These are phyloP conservation scores for Cyclotella sp. DNA, from an alignment of 108 stramenopile species.

Conservation along the genomic window DNA sequence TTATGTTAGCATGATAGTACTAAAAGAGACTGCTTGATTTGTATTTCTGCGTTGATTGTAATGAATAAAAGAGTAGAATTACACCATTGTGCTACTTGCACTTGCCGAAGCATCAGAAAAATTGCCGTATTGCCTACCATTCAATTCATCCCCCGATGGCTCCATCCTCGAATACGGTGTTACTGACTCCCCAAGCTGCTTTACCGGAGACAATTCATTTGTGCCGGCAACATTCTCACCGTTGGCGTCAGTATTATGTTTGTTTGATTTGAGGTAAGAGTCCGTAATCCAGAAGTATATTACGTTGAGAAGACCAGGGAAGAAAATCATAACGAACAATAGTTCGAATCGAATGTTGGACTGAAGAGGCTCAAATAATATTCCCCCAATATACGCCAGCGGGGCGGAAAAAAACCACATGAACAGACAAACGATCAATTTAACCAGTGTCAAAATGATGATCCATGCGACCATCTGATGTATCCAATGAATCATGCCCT, in stretches of 20 bases:
- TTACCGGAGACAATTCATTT: slow-evolving; percentile 37
- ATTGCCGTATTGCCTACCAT: slow-evolving; percentile 11
- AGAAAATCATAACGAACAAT: slow-evolving; percentile 93
- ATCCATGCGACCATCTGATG: slow-evolving; percentile 84
- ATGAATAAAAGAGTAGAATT: slow-evolving; percentile 1
- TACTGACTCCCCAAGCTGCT: slow-evolving; percentile 41
- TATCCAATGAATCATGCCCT: slow-evolving; percentile 77
- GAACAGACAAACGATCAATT: slow-evolving; percentile 77
- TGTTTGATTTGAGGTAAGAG: slow-evolving; percentile 80
- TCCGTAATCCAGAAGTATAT: slow-evolving; percentile 95
- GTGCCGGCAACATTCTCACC: slow-evolving; percentile 38
- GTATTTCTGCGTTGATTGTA: not conserved
- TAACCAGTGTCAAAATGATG: slow-evolving; percentile 75
- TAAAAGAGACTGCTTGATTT: not conserved
- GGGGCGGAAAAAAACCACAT: slow-evolving; percentile 70
- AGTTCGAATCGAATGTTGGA: slow-evolving; percentile 85
- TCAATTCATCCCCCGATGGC: slow-evolving; percentile 31
- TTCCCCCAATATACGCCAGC: slow-evolving; percentile 68
- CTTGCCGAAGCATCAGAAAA: not conserved
- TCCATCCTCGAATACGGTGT: slow-evolving; percentile 53
- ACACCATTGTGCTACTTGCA: slow-evolving; percentile 17
- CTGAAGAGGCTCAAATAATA: slow-evolving; percentile 84
- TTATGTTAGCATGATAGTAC: slow-evolving; percentile 3
- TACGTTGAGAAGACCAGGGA: slow-evolving; percentile 89
- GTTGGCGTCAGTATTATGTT: slow-evolving; percentile 60